Percentiles rank a stretch among this genome's conserved stretches.
Evolutionary conservation across 1,284 basidiomycete species (phyloP).

Genomic region (Chalciporus sp.): DNA sequence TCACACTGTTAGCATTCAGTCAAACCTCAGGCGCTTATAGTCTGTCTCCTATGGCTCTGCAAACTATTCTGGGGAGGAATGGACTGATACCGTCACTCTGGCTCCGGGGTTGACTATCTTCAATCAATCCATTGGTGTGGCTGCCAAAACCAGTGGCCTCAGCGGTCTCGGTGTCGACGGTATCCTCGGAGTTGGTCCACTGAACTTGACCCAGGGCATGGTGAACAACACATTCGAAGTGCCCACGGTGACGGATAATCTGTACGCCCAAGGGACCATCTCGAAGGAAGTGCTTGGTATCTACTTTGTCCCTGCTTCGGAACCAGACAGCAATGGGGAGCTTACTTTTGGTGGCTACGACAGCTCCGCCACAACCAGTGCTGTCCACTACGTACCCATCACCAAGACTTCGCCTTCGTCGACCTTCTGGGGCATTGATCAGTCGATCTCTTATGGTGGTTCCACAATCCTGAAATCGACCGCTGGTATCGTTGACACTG

Average conservation of each 20-base stretch:
- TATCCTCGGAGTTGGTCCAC: slow-evolving; percentile 56
- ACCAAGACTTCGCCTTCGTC: slow-evolving; percentile 50
- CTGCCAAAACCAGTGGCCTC: slow-evolving; percentile 44
- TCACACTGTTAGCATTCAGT: no score
- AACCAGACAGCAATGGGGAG: slow-evolving; percentile 41
- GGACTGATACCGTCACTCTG: slow-evolving; percentile 49
- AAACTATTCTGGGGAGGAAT: slow-evolving; percentile 52
- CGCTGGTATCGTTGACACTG: slow-evolving; percentile 58
- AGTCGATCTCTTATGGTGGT: slow-evolving; percentile 46
- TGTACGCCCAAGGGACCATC: slow-evolving; percentile 45
- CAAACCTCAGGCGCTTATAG: no score
- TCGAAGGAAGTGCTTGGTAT: slow-evolving; percentile 47
- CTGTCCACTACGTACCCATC: slow-evolving; percentile 50
- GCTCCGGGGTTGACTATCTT: slow-evolving; percentile 43
- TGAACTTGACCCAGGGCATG: slow-evolving; percentile 48
- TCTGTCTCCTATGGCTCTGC: slow-evolving; percentile 47
- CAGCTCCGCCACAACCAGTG: slow-evolving; percentile 43
- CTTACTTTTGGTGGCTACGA: slow-evolving; percentile 52
- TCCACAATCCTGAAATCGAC: slow-evolving; percentile 39
- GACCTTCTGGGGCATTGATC: slow-evolving; percentile 55
- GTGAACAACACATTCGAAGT: slow-evolving; percentile 26
- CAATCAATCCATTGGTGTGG: slow-evolving; percentile 54
- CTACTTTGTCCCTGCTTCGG: slow-evolving; percentile 45
- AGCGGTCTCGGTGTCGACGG: slow-evolving; percentile 48
- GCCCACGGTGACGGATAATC: slow-evolving; percentile 43